Evolutionary conservation across 179 eudicot genomes (phyloP).

Genomic region (Spinacia oleracea): DNA sequence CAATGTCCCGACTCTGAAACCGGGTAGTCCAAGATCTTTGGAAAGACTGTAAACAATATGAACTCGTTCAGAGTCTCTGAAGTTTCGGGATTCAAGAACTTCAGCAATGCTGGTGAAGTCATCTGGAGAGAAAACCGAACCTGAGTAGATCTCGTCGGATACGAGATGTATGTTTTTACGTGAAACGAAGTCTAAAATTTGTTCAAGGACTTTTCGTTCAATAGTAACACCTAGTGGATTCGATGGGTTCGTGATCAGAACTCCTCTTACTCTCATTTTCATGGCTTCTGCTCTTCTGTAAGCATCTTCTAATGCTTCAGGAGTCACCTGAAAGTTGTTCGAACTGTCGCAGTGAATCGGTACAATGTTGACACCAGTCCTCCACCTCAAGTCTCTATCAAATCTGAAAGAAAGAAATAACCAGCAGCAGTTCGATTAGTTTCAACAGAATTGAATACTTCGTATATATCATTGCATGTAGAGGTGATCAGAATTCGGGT

Average conservation of each 20-base stretch:
- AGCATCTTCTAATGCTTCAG: slow-evolving; percentile 62
- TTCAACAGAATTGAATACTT: background rate
- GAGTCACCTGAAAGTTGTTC: slow-evolving; percentile 64
- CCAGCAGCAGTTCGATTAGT: background rate
- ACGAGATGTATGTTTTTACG: slow-evolving; percentile 71
- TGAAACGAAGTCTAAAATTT: slow-evolving; percentile 52
- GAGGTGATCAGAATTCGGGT: too few species aligned
- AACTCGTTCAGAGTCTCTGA: slow-evolving; percentile 57
- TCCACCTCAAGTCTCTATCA: slow-evolving; percentile 83
- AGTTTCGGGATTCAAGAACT: slow-evolving; percentile 45
- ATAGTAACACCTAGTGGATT: slow-evolving; percentile 74
- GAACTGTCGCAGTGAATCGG: slow-evolving; percentile 77
- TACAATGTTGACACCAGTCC: slow-evolving; percentile 75
- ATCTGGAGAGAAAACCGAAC: slow-evolving; percentile 50
- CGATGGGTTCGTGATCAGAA: slow-evolving; percentile 78
- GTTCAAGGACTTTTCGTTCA: slow-evolving; percentile 41
- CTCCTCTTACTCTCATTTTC: slow-evolving; percentile 53
- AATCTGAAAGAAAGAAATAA: slow-evolving; percentile 47
- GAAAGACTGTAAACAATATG: slow-evolving; percentile 84
- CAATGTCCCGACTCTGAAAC: slow-evolving; percentile 75
- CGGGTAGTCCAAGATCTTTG: slow-evolving; percentile 76
- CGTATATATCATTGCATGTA: background rate
- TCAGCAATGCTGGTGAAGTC: slow-evolving; percentile 77
- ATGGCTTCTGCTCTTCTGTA: slow-evolving; percentile 46
- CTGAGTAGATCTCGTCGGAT: slow-evolving; percentile 88